Evolutionary conservation across 805 yeast genomes (phyloP).

Genomic region (Scheffersomyces ergatensis): DNA sequence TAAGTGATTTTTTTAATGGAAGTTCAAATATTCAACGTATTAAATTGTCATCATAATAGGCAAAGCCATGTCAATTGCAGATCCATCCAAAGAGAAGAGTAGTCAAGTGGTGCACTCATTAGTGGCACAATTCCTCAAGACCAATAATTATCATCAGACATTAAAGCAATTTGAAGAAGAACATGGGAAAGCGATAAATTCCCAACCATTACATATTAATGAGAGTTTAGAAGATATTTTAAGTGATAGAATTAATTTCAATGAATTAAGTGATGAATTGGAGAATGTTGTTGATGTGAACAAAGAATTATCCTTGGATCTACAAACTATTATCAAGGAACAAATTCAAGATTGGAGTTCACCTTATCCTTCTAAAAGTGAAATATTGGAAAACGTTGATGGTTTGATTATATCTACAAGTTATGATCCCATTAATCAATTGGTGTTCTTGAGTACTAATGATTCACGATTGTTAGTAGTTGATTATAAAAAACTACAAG

Average conservation of each 20-base stretch:
- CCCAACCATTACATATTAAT: constrained; percentile 12
- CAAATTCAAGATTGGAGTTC: constrained; percentile 26
- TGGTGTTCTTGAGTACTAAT: constrained; percentile 16
- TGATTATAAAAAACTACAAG: constrained; percentile 12
- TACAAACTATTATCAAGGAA: constrained; percentile 6
- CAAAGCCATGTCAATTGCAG: background rate
- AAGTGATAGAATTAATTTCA: constrained; percentile 31
- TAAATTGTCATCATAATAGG: too few species aligned
- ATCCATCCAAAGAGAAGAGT: background rate
- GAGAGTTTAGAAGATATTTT: constrained; percentile 41
- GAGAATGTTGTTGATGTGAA: constrained; percentile 7
- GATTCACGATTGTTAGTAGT: constrained; percentile 15
- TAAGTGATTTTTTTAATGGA: too few species aligned
- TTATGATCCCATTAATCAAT: constrained; percentile 3
- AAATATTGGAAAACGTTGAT: constrained; percentile 8
- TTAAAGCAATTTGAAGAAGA: constrained; percentile 48
- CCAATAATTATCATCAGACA: constrained; percentile 47
- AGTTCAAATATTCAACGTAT: too few species aligned
- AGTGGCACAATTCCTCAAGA: constrained; percentile 58
- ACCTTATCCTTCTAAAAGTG: constrained; percentile 24
- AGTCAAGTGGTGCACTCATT: constrained; percentile 22
- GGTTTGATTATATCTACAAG: constrained; percentile 25
- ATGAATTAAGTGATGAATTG: constrained; percentile 10
- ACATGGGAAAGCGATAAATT: constrained; percentile 31
- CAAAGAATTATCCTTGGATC: constrained; percentile 3